Conservation (phyloP, 164 flowering plant genomes). For the Dillenia turbinata region DNA sequence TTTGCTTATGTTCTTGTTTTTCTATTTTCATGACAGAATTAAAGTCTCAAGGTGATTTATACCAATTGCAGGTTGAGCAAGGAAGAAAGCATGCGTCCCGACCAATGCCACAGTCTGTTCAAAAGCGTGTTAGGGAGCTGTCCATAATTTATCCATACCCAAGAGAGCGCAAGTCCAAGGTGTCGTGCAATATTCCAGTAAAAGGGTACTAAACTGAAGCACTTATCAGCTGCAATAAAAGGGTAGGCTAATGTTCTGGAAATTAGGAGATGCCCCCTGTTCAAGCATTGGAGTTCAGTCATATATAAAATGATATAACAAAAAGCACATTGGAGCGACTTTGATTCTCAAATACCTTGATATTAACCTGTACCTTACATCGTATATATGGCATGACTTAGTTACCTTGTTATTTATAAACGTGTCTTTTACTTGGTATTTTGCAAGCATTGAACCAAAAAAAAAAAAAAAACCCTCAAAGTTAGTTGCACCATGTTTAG, state of each 20-base stretch:
- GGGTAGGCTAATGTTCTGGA: conserved; percentile 3
- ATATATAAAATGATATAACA: no score
- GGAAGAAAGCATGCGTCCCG: conserved; percentile 30
- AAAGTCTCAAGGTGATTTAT: background rate
- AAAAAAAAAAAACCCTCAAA: no score
- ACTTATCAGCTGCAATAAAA: conserved; percentile 17
- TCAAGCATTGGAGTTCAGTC: no score
- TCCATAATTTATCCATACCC: conserved; percentile 51
- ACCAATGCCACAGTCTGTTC: conserved; percentile 40
- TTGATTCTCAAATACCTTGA: no score
- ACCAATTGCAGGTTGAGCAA: conserved; percentile 38
- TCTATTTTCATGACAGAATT: background rate
- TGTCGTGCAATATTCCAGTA: conserved; percentile 3
- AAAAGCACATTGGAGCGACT: no score
- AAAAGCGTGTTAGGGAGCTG: conserved; percentile 51
- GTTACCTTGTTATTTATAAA: no score
- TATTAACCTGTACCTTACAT: no score
- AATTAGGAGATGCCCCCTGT: background rate
- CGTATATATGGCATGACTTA: no score
- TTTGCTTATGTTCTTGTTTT: background rate
- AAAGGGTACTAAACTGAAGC: conserved; percentile 1
- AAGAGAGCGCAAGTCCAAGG: conserved; percentile 22
- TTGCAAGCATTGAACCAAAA: no score
- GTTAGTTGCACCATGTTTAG: no score
- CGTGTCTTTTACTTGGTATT: no score